phyloP scores from a whole-genome alignment of 331 rosid genomes.

The Saraca asoca region DNA sequence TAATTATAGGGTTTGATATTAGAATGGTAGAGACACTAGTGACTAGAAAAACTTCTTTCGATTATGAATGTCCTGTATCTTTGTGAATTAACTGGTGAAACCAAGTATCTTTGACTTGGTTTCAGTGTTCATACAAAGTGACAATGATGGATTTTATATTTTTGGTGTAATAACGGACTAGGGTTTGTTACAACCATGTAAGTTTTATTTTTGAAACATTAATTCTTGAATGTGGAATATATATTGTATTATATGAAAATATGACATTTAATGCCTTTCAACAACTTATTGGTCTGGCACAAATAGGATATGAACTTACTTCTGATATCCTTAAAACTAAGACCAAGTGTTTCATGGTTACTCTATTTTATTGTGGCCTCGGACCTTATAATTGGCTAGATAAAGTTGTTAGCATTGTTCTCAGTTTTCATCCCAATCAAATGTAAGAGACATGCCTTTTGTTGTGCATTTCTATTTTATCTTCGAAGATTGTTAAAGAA shows the following conservation, averaged over 20 bases:
- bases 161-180: too few relatives aligned
- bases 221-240: background rate
- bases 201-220: constrained; percentile 43
- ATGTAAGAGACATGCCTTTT: background rate
- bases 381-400: background rate
- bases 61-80: too few relatives aligned
- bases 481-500: too few relatives aligned
- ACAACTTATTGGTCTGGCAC: constrained; percentile 78
- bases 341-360: constrained; percentile 45
- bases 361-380: background rate
- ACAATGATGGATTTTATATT: too few relatives aligned
- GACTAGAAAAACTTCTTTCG: too few relatives aligned
- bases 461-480: too few relatives aligned
- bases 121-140: too few relatives aligned
- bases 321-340: constrained; percentile 58
- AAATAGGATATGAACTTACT: constrained; percentile 63
- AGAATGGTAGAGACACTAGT: too few relatives aligned
- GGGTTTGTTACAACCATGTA: constrained; percentile 87
- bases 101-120: too few relatives aligned
- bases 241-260: background rate
- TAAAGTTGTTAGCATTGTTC: background rate
- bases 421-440: background rate
- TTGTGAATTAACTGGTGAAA: too few relatives aligned
- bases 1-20: too few relatives aligned
- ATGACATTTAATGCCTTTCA: constrained; percentile 7